Evolutionary conservation across 257 asterid genomes (phyloP).

Genomic region (Gentiana straminea): DNA sequence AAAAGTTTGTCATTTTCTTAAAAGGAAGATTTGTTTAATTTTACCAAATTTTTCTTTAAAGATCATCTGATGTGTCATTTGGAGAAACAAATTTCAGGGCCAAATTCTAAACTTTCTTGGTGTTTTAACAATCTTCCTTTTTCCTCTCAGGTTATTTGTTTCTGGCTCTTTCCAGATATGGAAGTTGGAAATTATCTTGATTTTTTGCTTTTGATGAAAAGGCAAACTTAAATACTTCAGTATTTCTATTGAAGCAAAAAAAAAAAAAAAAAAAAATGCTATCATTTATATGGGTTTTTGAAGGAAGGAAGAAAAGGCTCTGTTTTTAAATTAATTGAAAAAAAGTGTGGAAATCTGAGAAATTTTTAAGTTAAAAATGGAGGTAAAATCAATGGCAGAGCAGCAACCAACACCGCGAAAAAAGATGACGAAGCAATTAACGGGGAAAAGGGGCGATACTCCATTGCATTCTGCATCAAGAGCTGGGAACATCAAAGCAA

Average conservation of each 20-base stretch:
- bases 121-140: neutral
- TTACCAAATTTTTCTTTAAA: too few relatives aligned
- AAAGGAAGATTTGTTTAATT: too few relatives aligned
- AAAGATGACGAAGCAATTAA: slow-evolving; percentile 37
- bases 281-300: slow-evolving; percentile 31
- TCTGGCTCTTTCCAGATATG: slow-evolving; percentile 4
- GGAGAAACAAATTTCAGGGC: neutral
- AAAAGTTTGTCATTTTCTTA: neutral
- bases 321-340: slow-evolving; percentile 7
- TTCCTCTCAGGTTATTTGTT: slow-evolving; percentile 10
- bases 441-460: slow-evolving; percentile 39
- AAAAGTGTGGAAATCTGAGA: neutral
- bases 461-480: slow-evolving; percentile 35
- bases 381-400: slow-evolving; percentile 10
- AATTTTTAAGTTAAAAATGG: neutral
- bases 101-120: too few relatives aligned
- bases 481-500: slow-evolving; percentile 25
- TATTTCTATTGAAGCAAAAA: neutral
- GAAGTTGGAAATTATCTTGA: slow-evolving; percentile 1
- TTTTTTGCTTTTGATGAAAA: slow-evolving; percentile 2
- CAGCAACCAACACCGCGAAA: slow-evolving; percentile 13
- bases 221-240: neutral
- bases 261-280: slow-evolving; percentile 14
- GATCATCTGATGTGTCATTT: too few relatives aligned
- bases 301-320: slow-evolving; percentile 26